Conservation (phyloP, 169 alveolate genomes). For the Cryptosporidium felis region DNA sequence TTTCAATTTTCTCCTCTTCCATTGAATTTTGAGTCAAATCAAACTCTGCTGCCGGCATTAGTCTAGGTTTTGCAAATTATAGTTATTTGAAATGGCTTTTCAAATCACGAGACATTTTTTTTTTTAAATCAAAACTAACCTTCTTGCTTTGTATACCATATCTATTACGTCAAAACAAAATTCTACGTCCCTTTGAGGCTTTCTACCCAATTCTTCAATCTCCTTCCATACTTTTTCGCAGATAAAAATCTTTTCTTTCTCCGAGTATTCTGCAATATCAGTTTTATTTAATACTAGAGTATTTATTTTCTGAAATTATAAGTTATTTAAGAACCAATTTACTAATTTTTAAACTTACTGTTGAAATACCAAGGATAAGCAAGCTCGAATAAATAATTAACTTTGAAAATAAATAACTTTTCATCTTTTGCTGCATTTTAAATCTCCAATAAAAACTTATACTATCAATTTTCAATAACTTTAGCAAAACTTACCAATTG, state of each 20-base stretch:
- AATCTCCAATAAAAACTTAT: too few relatives aligned
- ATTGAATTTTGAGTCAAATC: constrained; percentile 25
- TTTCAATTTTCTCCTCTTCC: constrained; percentile 3
- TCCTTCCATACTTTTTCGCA: constrained; percentile 11
- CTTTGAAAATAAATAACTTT: too few relatives aligned
- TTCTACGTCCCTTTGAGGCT: neutral
- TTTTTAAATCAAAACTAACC: neutral
- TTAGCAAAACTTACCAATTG: too few relatives aligned
- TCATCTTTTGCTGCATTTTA: too few relatives aligned
- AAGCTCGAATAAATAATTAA: too few relatives aligned
- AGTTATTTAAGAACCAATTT: too few relatives aligned
- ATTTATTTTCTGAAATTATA: too few relatives aligned
- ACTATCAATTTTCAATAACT: too few relatives aligned
- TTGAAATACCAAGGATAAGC: too few relatives aligned
- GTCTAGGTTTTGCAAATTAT: neutral
- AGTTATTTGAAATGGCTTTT: neutral
- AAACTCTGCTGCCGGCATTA: constrained; percentile 59
- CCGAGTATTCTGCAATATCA: constrained; percentile 1
- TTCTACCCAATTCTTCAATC: neutral
- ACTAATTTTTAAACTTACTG: too few relatives aligned
- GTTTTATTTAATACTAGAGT: constrained; percentile 1
- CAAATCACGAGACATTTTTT: neutral
- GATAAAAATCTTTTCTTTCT: constrained; percentile 11
- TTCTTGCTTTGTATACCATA: constrained; percentile 37
- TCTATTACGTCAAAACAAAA: constrained; percentile 9